phyloP scores from a whole-genome alignment of 176 grass and related monocot genomes.

The Triticum turgidum region DNA sequence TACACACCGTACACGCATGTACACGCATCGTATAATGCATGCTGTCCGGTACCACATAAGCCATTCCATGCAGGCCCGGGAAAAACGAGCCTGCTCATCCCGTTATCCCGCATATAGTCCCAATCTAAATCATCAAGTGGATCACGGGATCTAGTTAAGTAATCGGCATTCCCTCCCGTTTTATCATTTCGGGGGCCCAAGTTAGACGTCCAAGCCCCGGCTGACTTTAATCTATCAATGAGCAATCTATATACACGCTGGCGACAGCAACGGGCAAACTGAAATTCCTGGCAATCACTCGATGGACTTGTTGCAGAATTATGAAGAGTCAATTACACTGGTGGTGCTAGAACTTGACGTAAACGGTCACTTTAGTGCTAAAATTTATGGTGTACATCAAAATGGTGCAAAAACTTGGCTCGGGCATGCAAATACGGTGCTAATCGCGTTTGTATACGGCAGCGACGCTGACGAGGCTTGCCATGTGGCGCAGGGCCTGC shows the following conservation, averaged over 20 bases:
- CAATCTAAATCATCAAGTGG: not conserved
- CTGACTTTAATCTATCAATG: not conserved
- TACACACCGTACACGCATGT: not conserved
- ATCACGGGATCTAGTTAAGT: slow-evolving; percentile 23
- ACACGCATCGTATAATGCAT: not conserved
- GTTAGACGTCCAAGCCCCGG: slow-evolving; percentile 6
- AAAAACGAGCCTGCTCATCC: not conserved
- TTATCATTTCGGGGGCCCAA: slow-evolving; percentile 19
- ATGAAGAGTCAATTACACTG: not conserved
- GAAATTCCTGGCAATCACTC: not conserved
- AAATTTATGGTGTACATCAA: too few species aligned
- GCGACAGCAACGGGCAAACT: slow-evolving; percentile 16
- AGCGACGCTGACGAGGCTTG: too few species aligned
- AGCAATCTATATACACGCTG: not conserved
- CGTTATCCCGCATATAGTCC: not conserved
- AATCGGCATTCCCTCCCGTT: not conserved
- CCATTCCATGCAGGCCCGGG: slow-evolving; percentile 9
- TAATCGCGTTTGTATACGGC: too few species aligned
- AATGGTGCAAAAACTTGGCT: too few species aligned
- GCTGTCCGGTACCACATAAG: not conserved
- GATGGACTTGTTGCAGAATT: too few species aligned
- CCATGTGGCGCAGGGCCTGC: too few species aligned
- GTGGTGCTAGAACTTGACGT: too few species aligned
- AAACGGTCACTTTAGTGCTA: too few species aligned
- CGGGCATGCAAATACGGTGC: too few species aligned